Evolutionary conservation across 1,139 yeast species (phyloP), one percentile per base, ranked within the genome.

Genomic region (Hyphopichia fennica): DNA sequence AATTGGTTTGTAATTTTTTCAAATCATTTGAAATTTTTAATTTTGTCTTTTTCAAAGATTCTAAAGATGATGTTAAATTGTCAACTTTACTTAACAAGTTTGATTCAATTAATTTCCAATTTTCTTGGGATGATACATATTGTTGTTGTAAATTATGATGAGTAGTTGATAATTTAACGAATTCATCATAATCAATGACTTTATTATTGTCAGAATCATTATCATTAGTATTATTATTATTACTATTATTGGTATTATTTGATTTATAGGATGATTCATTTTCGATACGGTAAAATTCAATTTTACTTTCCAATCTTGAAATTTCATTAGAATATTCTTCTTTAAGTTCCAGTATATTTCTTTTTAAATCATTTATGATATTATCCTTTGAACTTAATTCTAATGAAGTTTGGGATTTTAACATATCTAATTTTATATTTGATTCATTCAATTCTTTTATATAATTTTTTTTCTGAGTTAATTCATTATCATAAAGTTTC

Each of bases 101-200:
- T 23, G 78, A 64, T 53, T 86, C 91, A 31, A 82, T 75, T 13
- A 75, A 67, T 40, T 79, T 75, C 89, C 90, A 85, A 54, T 79
- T 82, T 42, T 79, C 82, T 41, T 79, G 79, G 0, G 90, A 85
- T 18, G 81, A 74, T 7, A 82, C 69, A 54, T 83, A 84, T 53
- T 84, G 90, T 10, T 78, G 70, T 53, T 85, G 91, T 20, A 87
- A 58, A 14, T 74, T 69, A 42, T 81, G 86, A 46, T 70, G 75
- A 14, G 63, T 56, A 17, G 60, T 63, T 4, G 67, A 62, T 19
- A 70, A 52, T 45, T 79, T 72, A 39, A 76, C 57, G 43, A 67
- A 77, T 23, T 66, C 76, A 3, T 56, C 60, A 41, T 59, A 58
- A 38, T 64, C 64, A 44, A 53, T 49, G 46, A 45, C 56, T 38